Evolutionary conservation across 1,139 yeast genomes (phyloP), one percentile per base, ranked within the genome.

Genomic region (Lizanozyma gosingica): DNA sequence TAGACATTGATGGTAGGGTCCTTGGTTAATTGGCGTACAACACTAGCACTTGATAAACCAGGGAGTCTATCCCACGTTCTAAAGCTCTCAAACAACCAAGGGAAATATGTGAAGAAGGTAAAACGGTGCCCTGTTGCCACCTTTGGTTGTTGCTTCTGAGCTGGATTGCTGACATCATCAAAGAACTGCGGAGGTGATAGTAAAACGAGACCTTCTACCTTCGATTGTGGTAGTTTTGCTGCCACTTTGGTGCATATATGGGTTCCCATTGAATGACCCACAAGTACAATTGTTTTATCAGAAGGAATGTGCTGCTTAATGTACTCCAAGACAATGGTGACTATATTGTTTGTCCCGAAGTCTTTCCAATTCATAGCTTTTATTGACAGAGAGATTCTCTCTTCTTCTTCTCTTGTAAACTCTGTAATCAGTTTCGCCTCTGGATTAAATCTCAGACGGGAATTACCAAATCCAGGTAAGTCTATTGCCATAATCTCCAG

Each of bases 191-290:
- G 81, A 0, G 87, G 84, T 2, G 90, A 73, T 44, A 65, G 63
- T 53, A 64, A 67, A 40, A 74, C 59, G 40, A 70, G 50, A 0
- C 74, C 73, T 53, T 67, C 80, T 3, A 67, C 77, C 42, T 53
- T 64, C 35, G 43, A 51, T 3, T 53, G 45, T 0, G 73, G 71
- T 4, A 79, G 59, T 40, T 54, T 59, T 39, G 62, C 57, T 2
- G 77, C 74, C 11, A 80, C 59, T 48, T 73, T 69, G 4, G 73
- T 62, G 3, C 77, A 63, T 33, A 83, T 52, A 44, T 73, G 76
- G 1, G 84, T 68, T 2, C 94, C 94, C 85, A 83, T 80, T 1
- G 92, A 83, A 56, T 83, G 94, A 9, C 85, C 84, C 3, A 84
- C 60, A 27, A 83, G 51, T 1, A 83, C 71, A n/a, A 82, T 57